Base-by-base conservation (phyloP, 2,329 filamentous ascomycete species). In the Fusarium poae region DNA sequence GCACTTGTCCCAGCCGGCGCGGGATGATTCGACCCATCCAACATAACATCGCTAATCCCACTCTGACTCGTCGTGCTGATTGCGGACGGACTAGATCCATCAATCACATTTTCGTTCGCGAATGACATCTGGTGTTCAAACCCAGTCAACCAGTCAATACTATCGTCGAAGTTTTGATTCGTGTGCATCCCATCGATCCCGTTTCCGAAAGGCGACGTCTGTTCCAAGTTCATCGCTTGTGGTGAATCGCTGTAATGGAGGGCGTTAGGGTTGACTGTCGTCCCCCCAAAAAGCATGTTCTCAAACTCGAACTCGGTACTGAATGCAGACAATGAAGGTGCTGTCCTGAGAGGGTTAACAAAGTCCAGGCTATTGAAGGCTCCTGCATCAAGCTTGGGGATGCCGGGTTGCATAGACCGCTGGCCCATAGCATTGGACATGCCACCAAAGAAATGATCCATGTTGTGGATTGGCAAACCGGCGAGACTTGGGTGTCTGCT, bases 61-160 rank as follows among this genome's bases (percentile, higher is more conserved):
- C 92, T 95, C 76, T 97, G 94, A 80, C 94, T 98, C 62, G 92
- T 93, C 43, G 93, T 97, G 82, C 95, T 98, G 78, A 98, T 95
- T 46, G 94, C 94, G 11, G 96, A 98, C 18, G 96, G 96, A 16
- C 96, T 98, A 13, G 96, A 98, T 62, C 92, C 94, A 74, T 97
- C 95, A 55, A 97, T 88, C 29, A 92, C 93, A 70, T 90, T 91
- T 72, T 97, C 94, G 74, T 91, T 91, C 57, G 84, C 82, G 77
- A 93, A 89, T 10, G 87, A 87, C 84, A 95, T 88, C 45, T 92
- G 88, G 74, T 91, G 88, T 68, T 96, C 93, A 77, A 97, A 92
- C 23, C 91, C 91, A 62, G 90, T 90, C 67, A 88, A 75, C 94
- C 94, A 98, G 73, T 94, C 92, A 77, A 96, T 93, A 71, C 84